Percentiles rank a stretch among this genome's conserved stretches.
Conservation (phyloP, 192 early-diverging fungal genomes). For the Coemansia sp. region DNA sequence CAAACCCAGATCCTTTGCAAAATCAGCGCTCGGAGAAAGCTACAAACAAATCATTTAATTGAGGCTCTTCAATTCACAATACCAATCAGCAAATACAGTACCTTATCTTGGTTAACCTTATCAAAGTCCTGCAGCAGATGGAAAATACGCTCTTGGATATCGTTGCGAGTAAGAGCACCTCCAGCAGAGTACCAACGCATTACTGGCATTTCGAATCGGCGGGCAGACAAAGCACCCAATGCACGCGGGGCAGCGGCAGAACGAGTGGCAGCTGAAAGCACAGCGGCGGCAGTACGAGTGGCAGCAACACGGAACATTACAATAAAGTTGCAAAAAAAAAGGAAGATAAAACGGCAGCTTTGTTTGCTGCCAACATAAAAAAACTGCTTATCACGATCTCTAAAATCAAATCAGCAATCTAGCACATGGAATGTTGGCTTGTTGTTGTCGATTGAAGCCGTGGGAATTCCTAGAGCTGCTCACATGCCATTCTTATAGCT, state of each 20-base stretch:
- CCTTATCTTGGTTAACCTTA: constrained; percentile 91
- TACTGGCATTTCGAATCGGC: not conserved
- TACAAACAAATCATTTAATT: constrained; percentile 30
- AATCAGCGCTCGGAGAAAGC: constrained; percentile 81
- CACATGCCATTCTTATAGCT: too few relatives aligned
- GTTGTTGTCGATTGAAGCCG: too few relatives aligned
- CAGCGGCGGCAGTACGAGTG: constrained; percentile 17
- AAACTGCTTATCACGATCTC: too few relatives aligned
- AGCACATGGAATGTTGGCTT: too few relatives aligned
- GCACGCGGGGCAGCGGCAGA: not conserved
- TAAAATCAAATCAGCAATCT: too few relatives aligned
- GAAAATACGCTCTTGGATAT: constrained; percentile 84
- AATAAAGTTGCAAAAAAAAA: constrained; percentile 6
- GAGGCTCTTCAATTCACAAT: not conserved
- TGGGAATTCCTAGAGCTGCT: too few relatives aligned
- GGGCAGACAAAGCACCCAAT: not conserved
- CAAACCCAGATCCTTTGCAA: constrained; percentile 90
- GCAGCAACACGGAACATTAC: constrained; percentile 43
- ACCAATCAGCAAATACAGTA: constrained; percentile 34
- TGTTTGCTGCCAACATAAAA: too few relatives aligned
- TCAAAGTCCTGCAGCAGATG: constrained; percentile 92
- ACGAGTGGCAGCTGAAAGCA: not conserved
- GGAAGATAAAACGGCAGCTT: too few relatives aligned
- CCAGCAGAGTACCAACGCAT: constrained; percentile 74
- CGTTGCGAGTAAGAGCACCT: constrained; percentile 62